phyloP scores from a whole-genome alignment of 2,329 filamentous ascomycete species.

The Cladorrhinum sp. region DNA sequence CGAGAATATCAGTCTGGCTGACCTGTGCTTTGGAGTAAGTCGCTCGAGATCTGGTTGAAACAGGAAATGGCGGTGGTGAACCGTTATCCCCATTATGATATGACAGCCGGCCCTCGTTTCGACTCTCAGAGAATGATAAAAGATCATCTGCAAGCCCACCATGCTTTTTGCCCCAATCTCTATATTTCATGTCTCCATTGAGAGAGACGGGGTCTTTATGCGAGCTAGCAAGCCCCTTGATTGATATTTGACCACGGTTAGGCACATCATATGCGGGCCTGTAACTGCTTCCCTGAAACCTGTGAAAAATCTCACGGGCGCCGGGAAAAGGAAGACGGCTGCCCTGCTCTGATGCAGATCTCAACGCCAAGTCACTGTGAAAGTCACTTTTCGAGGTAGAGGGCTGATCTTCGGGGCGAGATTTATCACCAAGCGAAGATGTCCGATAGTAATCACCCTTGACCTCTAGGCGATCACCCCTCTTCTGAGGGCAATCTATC shows the following conservation, averaged over 20 bases:
- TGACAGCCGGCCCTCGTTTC: slow-evolving; percentile 16
- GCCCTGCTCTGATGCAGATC: background rate
- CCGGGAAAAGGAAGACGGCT: background rate
- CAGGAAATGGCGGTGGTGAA: background rate
- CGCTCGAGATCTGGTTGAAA: background rate
- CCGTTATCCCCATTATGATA: slow-evolving; percentile 16
- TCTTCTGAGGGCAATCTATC: slow-evolving; percentile 32
- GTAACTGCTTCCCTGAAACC: background rate
- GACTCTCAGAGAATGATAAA: background rate
- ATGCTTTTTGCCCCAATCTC: background rate
- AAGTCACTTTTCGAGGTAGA: background rate
- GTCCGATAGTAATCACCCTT: background rate
- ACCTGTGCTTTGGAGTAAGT: background rate
- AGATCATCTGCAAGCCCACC: background rate
- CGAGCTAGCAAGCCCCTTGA: background rate
- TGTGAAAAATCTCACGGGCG: background rate
- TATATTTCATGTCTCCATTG: background rate
- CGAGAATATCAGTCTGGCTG: background rate
- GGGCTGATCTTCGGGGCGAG: background rate
- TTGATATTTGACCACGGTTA: background rate
- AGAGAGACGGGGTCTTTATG: background rate
- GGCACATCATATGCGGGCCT: background rate
- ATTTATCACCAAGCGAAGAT: background rate
- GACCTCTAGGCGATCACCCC: background rate
- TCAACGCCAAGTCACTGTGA: background rate